Evolutionary conservation across 2,329 filamentous ascomycete genomes (phyloP).

Genomic region (Exophiala spinifera): DNA sequence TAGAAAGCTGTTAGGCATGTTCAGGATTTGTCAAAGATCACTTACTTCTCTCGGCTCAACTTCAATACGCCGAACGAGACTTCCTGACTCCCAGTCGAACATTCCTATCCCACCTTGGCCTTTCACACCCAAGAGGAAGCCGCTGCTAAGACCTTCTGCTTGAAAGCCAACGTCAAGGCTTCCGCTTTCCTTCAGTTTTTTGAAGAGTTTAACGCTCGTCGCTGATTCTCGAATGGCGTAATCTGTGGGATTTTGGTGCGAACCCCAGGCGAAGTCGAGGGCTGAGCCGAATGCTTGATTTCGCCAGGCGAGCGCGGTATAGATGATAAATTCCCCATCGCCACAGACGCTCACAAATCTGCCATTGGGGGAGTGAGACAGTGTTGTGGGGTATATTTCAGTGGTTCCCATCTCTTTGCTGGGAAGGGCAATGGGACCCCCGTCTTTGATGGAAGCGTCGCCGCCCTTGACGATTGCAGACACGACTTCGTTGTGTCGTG

Average conservation of each 20-base stretch:
- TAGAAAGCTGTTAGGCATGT: slow-evolving; percentile 34
- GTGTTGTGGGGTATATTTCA: slow-evolving; percentile 81
- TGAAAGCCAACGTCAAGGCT: slow-evolving; percentile 93
- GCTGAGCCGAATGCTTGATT: slow-evolving; percentile 97
- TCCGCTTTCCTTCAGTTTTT: slow-evolving; percentile 88
- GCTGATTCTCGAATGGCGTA: slow-evolving; percentile 90
- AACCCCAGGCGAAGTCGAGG: slow-evolving; percentile 79
- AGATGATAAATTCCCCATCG: slow-evolving; percentile 98
- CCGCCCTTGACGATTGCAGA: slow-evolving; percentile 93
- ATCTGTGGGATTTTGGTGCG: slow-evolving; percentile 60
- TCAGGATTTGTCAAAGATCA: background rate
- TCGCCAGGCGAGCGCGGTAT: slow-evolving; percentile 91
- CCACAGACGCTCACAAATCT: slow-evolving; percentile 87
- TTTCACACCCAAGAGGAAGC: slow-evolving; percentile 87
- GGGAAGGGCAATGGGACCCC: slow-evolving; percentile 76
- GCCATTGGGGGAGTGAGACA: slow-evolving; percentile 93
- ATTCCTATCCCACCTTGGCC: slow-evolving; percentile 92
- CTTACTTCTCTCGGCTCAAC: slow-evolving; percentile 61
- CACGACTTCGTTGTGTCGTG: slow-evolving; percentile 89
- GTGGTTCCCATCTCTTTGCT: slow-evolving; percentile 95
- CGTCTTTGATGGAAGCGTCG: slow-evolving; percentile 81
- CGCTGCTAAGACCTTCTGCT: slow-evolving; percentile 84
- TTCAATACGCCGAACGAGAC: slow-evolving; percentile 87
- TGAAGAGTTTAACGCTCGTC: slow-evolving; percentile 94
- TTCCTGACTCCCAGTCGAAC: slow-evolving; percentile 92